Conservation (phyloP, 768 basidiomycete species). For the Lactifluus subvellereus region DNA sequence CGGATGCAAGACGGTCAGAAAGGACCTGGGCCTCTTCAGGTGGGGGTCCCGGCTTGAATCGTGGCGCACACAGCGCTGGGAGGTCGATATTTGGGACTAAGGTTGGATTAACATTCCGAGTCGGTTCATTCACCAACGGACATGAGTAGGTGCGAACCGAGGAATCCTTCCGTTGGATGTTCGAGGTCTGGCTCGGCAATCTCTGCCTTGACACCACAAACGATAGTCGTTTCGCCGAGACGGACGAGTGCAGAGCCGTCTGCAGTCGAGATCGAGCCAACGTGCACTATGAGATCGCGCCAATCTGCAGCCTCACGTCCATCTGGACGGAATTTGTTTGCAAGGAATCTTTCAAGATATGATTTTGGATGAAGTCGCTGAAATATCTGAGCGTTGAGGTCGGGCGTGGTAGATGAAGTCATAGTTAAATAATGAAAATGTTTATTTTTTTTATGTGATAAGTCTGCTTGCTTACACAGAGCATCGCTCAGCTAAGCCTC, state of each 20-base stretch:
- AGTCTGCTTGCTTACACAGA: no score
- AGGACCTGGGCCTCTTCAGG: constrained; percentile 90
- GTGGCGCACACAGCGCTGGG: constrained; percentile 86
- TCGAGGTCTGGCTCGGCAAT: constrained; percentile 87
- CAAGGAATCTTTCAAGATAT: constrained; percentile 83
- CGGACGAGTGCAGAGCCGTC: constrained; percentile 89
- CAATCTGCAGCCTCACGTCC: constrained; percentile 65
- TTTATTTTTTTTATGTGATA: no score
- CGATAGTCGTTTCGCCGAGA: constrained; percentile 88
- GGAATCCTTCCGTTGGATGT: constrained; percentile 64
- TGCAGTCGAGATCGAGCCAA: constrained; percentile 90
- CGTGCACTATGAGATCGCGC: constrained; percentile 72
- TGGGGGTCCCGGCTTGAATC: constrained; percentile 94
- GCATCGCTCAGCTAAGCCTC: background rate
- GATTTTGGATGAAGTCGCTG: constrained; percentile 84
- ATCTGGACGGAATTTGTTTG: constrained; percentile 75
- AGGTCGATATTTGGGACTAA: constrained; percentile 90
- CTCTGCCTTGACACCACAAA: constrained; percentile 95
- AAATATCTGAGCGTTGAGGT: constrained; percentile 46
- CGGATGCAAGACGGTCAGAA: constrained; percentile 73
- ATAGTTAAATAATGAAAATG: background rate
- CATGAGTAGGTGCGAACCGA: constrained; percentile 49
- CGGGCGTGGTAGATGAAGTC: background rate
- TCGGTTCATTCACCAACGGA: background rate
- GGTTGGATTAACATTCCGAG: constrained; percentile 28